A percentile compares a stretch with the other conserved stretches of the same genome.
Conservation (phyloP, 2,329 filamentous ascomycete species). For the Aspergillus hiratsukae region DNA sequence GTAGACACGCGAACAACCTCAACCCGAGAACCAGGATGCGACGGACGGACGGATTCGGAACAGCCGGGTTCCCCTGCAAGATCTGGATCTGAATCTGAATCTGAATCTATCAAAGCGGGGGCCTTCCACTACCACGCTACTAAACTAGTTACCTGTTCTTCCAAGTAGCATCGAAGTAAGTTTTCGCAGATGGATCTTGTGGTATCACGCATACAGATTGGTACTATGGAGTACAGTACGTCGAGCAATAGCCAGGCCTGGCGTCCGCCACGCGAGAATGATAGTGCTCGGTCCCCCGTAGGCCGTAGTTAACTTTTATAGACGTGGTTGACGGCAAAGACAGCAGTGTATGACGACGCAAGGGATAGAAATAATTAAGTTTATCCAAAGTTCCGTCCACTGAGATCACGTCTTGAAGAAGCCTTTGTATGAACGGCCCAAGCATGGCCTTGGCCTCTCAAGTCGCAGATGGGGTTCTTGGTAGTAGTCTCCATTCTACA, state of each 20-base stretch:
- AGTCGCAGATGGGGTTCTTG: no score
- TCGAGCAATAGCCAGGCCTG: not conserved
- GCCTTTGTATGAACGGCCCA: not conserved
- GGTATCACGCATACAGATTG: no score
- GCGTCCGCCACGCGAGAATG: not conserved
- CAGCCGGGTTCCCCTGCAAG: not conserved
- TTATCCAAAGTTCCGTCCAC: not conserved
- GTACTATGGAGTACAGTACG: no score
- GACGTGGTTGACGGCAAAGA: not conserved
- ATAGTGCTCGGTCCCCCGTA: not conserved
- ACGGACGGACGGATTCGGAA: not conserved
- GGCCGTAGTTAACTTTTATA: not conserved
- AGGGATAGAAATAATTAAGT: not conserved
- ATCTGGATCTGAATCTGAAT: not conserved
- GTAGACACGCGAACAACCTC: not conserved
- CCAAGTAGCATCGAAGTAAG: not conserved
- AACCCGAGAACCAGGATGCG: not conserved
- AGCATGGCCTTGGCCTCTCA: not conserved
- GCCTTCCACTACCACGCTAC: not conserved
- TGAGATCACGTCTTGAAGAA: not conserved
- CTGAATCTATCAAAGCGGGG: not conserved
- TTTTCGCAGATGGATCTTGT: not conserved
- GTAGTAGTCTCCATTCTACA: not conserved
- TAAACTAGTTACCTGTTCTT: not conserved
- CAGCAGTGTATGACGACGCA: not conserved